These are phyloP conservation scores for Mesostigma viride DNA, from an alignment of 139 green algal genomes.

Conservation along the genomic window DNA sequence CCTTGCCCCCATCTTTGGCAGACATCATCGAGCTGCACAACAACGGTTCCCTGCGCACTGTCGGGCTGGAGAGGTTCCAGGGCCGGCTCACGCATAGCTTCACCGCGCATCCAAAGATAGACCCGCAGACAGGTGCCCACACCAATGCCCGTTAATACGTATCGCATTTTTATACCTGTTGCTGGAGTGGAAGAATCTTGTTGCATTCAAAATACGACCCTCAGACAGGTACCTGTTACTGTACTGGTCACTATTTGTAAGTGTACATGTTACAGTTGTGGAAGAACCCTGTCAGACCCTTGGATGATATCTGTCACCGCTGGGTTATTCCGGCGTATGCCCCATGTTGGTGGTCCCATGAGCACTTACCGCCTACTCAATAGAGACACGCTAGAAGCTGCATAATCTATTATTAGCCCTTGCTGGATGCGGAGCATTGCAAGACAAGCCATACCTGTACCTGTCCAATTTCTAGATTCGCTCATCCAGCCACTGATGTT, in stretches of 20 bases:
- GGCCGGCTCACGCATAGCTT: conserved; percentile 17
- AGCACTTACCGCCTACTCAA: too few relatives aligned
- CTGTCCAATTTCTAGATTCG: too few relatives aligned
- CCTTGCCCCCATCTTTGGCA: background rate
- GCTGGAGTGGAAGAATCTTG: background rate
- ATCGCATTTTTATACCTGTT: background rate
- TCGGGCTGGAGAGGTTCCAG: background rate
- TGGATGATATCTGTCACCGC: too few relatives aligned
- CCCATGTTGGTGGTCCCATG: too few relatives aligned
- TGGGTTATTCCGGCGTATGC: too few relatives aligned
- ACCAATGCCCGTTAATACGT: conserved; percentile 7
- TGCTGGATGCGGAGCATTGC: too few relatives aligned
- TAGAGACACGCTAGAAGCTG: too few relatives aligned
- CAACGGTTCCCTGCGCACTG: conserved; percentile 11
- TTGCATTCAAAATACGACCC: background rate
- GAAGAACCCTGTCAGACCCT: too few relatives aligned
- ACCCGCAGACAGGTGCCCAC: conserved; percentile 12
- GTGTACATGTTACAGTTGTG: too few relatives aligned
- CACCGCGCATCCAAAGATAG: conserved; percentile 32
- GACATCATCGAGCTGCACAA: background rate
- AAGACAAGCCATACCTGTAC: too few relatives aligned
- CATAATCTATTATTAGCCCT: too few relatives aligned
- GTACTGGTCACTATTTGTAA: background rate
- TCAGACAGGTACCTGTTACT: background rate
- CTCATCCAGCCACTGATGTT: too few relatives aligned